These are phyloP conservation scores for Metschnikowia similis DNA, from an alignment of 805 yeast genomes.

Conservation along the genomic window DNA sequence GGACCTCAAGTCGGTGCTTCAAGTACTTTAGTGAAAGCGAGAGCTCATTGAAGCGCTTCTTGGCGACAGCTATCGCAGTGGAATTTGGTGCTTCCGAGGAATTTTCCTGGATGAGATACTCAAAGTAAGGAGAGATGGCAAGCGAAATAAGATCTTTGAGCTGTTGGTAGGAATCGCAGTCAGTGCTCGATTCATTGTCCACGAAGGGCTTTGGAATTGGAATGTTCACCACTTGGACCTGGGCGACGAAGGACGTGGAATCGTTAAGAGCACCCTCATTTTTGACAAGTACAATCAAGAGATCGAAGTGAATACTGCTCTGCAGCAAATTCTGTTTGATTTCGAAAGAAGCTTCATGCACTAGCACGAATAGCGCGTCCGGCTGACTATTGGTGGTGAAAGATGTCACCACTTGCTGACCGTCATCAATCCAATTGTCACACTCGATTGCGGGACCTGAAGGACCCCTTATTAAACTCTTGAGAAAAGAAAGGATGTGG, in stretches of 20 bases:
- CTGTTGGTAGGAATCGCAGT: slow-evolving; percentile 40
- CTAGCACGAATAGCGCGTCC: slow-evolving; percentile 13
- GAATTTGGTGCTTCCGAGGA: slow-evolving; percentile 6
- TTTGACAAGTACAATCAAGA: slow-evolving; percentile 11
- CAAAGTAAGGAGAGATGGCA: slow-evolving; percentile 70
- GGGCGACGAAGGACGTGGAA: slow-evolving; percentile 7
- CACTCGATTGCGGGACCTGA: background rate
- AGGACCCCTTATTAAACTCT: background rate
- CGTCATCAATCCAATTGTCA: slow-evolving; percentile 3
- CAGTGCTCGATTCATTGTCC: background rate
- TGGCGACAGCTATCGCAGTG: slow-evolving; percentile 14
- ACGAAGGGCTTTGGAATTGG: slow-evolving; percentile 4
- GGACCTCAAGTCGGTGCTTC: slow-evolving; percentile 63
- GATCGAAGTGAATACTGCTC: slow-evolving; percentile 2
- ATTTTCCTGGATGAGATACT: slow-evolving; percentile 30
- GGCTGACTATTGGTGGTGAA: slow-evolving; percentile 9
- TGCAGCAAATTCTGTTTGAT: slow-evolving; percentile 7
- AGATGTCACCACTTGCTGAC: slow-evolving; percentile 2
- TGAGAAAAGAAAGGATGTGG: slow-evolving; percentile 1
- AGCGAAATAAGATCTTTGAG: slow-evolving; percentile 55
- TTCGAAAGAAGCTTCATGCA: slow-evolving; percentile 1
- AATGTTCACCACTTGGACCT: slow-evolving; percentile 15
- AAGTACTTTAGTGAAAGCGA: slow-evolving; percentile 63
- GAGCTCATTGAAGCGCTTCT: slow-evolving; percentile 66
- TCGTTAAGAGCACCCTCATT: slow-evolving; percentile 7